phyloP scores from a whole-genome alignment of 345 rosid genomes.

The Triadica sebifera region DNA sequence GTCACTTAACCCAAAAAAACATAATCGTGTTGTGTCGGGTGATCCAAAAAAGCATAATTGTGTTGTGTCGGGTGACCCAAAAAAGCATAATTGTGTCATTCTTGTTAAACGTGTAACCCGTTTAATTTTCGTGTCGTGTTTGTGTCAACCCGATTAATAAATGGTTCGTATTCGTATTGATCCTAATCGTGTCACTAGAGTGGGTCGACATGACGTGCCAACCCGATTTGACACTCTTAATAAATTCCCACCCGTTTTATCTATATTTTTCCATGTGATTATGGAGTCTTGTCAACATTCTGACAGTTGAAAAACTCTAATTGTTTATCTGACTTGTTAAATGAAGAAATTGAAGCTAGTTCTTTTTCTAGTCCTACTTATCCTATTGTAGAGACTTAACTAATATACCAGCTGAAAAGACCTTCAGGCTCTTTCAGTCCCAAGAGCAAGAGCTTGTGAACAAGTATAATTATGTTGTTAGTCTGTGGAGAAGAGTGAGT shows the following conservation, averaged over 20 bases:
- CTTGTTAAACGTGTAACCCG: too few species aligned
- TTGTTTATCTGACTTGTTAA: neutral
- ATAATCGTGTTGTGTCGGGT: too few species aligned
- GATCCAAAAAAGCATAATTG: too few species aligned
- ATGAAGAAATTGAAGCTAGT: slow-evolving; percentile 4
- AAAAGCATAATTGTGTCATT: too few species aligned
- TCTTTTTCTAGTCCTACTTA: neutral
- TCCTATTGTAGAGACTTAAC: slow-evolving; percentile 44
- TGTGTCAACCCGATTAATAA: too few species aligned
- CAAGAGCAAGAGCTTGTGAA: slow-evolving; percentile 72
- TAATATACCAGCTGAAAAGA: slow-evolving; percentile 58
- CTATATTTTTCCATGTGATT: neutral
- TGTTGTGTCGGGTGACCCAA: too few species aligned
- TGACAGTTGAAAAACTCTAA: neutral
- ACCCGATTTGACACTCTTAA: too few species aligned
- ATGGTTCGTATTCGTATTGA: too few species aligned
- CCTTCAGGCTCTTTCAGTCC: slow-evolving; percentile 61
- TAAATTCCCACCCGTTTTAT: neutral
- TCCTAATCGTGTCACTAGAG: too few species aligned
- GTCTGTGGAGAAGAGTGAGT: slow-evolving; percentile 95
- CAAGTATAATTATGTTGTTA: slow-evolving; percentile 79
- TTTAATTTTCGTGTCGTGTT: too few species aligned
- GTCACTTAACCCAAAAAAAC: too few species aligned
- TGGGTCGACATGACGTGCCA: too few species aligned
- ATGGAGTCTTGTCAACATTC: neutral